These are phyloP conservation scores for Tylopilus balloui DNA, from an alignment of 768 basidiomycete species.

Conservation along the genomic window DNA sequence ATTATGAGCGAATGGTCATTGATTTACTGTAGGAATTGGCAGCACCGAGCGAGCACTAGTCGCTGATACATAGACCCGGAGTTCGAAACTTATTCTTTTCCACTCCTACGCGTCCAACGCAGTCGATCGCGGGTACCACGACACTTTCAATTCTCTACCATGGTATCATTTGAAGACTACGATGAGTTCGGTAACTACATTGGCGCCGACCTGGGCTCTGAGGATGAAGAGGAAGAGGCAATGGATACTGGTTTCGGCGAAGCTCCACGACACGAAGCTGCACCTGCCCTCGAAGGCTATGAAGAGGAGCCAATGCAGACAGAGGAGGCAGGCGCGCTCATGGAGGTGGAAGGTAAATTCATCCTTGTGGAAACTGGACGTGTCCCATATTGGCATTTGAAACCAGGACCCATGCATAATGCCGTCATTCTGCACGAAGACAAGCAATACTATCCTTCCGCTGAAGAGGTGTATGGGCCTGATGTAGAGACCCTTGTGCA, in stretches of 20 bases:
- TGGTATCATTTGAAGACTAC: constrained; percentile 71
- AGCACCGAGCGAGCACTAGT: neutral
- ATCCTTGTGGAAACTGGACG: neutral
- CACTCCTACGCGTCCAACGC: constrained; percentile 21
- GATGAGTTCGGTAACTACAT: constrained; percentile 98
- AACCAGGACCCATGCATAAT: constrained; percentile 68
- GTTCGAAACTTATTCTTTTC: constrained; percentile 32
- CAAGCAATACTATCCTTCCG: constrained; percentile 96
- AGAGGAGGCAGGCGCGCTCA: constrained; percentile 60
- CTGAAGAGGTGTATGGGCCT: constrained; percentile 85
- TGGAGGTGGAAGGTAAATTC: constrained; percentile 78
- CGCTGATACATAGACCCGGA: constrained; percentile 23
- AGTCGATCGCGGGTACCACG: constrained; percentile 6
- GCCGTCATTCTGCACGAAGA: constrained; percentile 92
- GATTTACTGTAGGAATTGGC: neutral
- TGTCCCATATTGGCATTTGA: constrained; percentile 6
- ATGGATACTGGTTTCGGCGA: constrained; percentile 48
- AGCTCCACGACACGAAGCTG: constrained; percentile 33
- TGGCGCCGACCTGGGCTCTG: constrained; percentile 90
- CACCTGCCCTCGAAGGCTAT: constrained; percentile 75
- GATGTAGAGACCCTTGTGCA: constrained; percentile 97
- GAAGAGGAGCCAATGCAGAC: constrained; percentile 64
- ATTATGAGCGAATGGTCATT: constrained; percentile 15
- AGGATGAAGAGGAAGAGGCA: constrained; percentile 54
- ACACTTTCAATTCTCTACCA: constrained; percentile 19